A percentile compares a stretch with the other conserved stretches of the same genome.
These are phyloP conservation scores for Hypoxylon sp. DNA, from an alignment of 2,329 filamentous ascomycete genomes.

Conservation along the genomic window DNA sequence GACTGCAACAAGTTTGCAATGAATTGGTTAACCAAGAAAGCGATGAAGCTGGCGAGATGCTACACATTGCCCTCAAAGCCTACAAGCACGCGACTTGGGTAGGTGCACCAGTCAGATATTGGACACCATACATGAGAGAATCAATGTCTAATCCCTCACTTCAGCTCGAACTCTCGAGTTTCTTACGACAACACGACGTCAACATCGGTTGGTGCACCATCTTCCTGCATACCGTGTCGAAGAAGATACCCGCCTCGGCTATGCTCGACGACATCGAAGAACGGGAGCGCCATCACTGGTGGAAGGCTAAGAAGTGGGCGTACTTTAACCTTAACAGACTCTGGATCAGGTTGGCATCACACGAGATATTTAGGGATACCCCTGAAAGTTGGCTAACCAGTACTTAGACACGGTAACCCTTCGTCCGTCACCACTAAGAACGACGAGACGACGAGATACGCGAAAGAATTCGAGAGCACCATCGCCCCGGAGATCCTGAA, in stretches of 20 bases:
- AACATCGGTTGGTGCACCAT: conserved; percentile 97
- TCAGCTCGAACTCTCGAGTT: conserved; percentile 86
- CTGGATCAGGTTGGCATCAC: conserved; percentile 79
- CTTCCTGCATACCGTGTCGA: conserved; percentile 90
- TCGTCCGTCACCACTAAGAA: conserved; percentile 79
- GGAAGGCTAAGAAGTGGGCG: conserved; percentile 99
- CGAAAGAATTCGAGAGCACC: conserved; percentile 89
- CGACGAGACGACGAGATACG: conserved; percentile 82
- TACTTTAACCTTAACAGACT: conserved; percentile 97
- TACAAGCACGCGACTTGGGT: conserved; percentile 99
- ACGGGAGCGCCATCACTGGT: conserved; percentile 95
- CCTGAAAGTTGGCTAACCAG: conserved; percentile 48
- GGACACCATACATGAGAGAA: neutral
- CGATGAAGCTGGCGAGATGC: conserved; percentile 95
- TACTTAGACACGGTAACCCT: conserved; percentile 86
- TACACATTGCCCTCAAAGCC: conserved; percentile 92
- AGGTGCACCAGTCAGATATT: conserved; percentile 54
- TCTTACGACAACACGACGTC: conserved; percentile 81
- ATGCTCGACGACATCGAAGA: conserved; percentile 85
- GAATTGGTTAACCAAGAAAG: conserved; percentile 91
- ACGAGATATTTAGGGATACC: conserved; percentile 22
- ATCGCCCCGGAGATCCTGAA: conserved; percentile 97
- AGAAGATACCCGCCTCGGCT: conserved; percentile 81
- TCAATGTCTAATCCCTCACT: conserved; percentile 37
- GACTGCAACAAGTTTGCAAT: conserved; percentile 87